phyloP scores from a whole-genome alignment of 306 rosid species.

The Argentina anserina region DNA sequence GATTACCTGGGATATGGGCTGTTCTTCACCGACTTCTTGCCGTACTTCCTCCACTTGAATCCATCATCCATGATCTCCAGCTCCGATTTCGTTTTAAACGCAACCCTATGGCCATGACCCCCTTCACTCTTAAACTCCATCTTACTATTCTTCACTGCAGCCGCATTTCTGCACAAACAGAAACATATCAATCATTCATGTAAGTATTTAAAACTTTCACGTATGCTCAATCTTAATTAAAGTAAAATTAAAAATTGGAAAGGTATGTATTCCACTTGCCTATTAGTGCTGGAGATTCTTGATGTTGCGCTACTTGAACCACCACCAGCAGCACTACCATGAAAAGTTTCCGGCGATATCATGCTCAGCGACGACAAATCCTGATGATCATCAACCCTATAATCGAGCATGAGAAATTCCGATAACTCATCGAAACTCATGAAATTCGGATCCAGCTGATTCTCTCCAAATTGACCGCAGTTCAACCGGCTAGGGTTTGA shows the following conservation, averaged over 20 bases:
- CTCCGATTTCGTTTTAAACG: constrained; percentile 65
- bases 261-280: constrained; percentile 26
- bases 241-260: neutral
- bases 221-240: neutral
- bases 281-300: constrained; percentile 13
- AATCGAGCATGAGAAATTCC: constrained; percentile 38
- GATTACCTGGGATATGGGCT: constrained; percentile 57
- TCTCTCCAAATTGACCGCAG: constrained; percentile 7
- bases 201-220: too few relatives aligned
- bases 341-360: constrained; percentile 42
- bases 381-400: constrained; percentile 18
- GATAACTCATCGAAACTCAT: constrained; percentile 36
- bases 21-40: constrained; percentile 67
- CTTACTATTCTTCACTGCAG: constrained; percentile 21
- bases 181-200: neutral
- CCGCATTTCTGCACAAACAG: constrained; percentile 29
- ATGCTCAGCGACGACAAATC: constrained; percentile 38
- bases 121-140: constrained; percentile 24
- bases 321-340: constrained; percentile 1
- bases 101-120: constrained; percentile 37
- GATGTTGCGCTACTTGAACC: constrained; percentile 27
- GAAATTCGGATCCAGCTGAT: constrained; percentile 12
- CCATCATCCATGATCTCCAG: constrained; percentile 77
- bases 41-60: constrained; percentile 84
- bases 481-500: constrained; percentile 20